Base-by-base conservation (phyloP, 1,284 basidiomycete genomes). In the Trichosporon inkin region DNA sequence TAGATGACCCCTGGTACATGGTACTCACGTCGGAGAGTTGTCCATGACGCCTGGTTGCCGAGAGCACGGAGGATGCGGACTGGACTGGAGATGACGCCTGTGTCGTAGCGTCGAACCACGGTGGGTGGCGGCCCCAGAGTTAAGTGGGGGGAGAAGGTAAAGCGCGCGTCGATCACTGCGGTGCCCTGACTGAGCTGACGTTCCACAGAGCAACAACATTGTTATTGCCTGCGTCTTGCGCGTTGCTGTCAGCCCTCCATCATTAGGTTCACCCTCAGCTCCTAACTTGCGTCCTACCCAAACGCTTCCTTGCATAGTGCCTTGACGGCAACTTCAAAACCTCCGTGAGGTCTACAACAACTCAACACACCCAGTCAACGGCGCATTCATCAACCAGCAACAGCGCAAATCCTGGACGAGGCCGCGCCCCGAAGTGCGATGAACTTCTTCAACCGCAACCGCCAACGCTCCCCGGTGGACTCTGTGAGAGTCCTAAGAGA, bases 361-460 rank as follows among this genome's bases (percentile, higher is more conserved):
- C 11, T 8, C 44, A 7, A 16, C 44, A 16, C 13, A 11, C 2
- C 14, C 19, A 22, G 11, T 49, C 14, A 16, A 24, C 14, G 2
- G 3, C 41, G 16, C 13, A 13, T 2, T 6, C 44, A 28, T 28
- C 19, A 28, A 32, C 24, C 44, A 49, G 7, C 24, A 32, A 3
- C 44, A 17, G 16, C 44, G 11, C 16, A 28, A 47, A 6, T 8
- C 17, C 11, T 28, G 11, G 32, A 14, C 22, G 14, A 6, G 8
- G 10, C 8, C 39, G 10, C 1, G 14, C 41, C 24, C 10, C 51
- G 41, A n/a, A 24, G 14, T 36, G 16, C 36, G 2, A 93, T 94
- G 92, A 95, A 95, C 79, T 94, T 95, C 82, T 95, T 95, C 86
- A 92, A 90, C 81, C 86, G 89, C 22, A 67, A 67, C 57, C 93